Conservation (phyloP, 169 alveolate genomes). For the Cryptosporidium xiaoi region DNA sequence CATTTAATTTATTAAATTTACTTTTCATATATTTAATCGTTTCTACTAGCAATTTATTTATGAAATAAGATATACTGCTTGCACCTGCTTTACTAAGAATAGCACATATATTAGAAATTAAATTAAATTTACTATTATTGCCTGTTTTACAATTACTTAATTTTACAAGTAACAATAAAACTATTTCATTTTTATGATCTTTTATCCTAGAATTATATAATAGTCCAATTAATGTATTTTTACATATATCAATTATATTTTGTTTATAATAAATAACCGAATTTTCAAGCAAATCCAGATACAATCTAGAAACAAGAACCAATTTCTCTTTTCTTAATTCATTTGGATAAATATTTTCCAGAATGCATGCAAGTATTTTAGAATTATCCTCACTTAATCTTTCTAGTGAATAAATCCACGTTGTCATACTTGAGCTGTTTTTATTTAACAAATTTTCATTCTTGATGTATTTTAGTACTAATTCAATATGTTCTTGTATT, state of each 20-base stretch:
- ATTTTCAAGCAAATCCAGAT: too few relatives aligned
- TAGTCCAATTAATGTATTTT: too few relatives aligned
- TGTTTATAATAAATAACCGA: too few relatives aligned
- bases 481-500: background rate
- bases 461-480: background rate
- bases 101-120: background rate
- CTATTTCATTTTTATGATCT: too few relatives aligned
- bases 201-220: too few relatives aligned
- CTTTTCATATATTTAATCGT: slow-evolving; percentile 3
- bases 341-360: background rate
- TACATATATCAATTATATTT: too few relatives aligned
- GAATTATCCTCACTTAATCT: slow-evolving; percentile 11
- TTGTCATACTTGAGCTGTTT: background rate
- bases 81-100: slow-evolving; percentile 17
- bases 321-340: too few relatives aligned
- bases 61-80: slow-evolving; percentile 42
- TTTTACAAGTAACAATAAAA: too few relatives aligned
- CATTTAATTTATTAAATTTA: background rate
- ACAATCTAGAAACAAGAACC: too few relatives aligned
- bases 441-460: background rate
- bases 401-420: slow-evolving; percentile 23
- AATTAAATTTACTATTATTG: background rate
- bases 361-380: background rate
- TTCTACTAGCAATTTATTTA: slow-evolving; percentile 16
- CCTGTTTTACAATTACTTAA: background rate